Evolutionary conservation across 495 filamentous ascomycete genomes (phyloP).

Genomic region (Hypoxylon perforatum): DNA sequence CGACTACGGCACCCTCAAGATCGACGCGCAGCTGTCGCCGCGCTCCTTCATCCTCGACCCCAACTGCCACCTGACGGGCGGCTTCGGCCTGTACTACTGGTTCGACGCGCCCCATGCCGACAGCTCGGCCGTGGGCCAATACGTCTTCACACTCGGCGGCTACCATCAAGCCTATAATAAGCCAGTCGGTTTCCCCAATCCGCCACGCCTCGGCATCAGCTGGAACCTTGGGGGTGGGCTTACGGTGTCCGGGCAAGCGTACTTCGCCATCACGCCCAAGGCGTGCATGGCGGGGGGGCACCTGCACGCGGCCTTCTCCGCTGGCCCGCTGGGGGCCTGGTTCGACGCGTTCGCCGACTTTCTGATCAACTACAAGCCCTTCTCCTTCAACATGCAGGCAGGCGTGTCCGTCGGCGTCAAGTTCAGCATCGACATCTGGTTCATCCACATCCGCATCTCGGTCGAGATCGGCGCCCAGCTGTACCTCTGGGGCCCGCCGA

Average conservation of each 20-base stretch:
- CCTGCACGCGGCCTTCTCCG: constrained; percentile 43
- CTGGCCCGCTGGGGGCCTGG: constrained; percentile 52
- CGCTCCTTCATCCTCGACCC: constrained; percentile 55
- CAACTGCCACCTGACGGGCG: constrained; percentile 59
- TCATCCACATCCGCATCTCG: constrained; percentile 49
- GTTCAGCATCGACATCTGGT: constrained; percentile 51
- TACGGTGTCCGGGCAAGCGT: constrained; percentile 55
- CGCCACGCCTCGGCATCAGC: constrained; percentile 56
- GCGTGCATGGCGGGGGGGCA: constrained; percentile 60
- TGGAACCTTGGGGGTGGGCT: constrained; percentile 49
- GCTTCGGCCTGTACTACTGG: constrained; percentile 61
- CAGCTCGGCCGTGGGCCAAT: constrained; percentile 52
- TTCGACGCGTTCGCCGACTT: constrained; percentile 60
- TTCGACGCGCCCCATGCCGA: constrained; percentile 46
- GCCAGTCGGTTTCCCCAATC: constrained; percentile 56
- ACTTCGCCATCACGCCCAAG: constrained; percentile 66
- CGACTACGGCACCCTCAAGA: constrained; percentile 47
- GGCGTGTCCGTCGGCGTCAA: constrained; percentile 54
- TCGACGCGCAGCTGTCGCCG: constrained; percentile 58
- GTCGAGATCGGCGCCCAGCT: constrained; percentile 53
- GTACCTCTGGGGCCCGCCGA: constrained; percentile 51
- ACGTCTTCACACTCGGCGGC: constrained; percentile 64
- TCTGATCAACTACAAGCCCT: constrained; percentile 63
- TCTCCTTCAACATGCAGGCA: constrained; percentile 54
- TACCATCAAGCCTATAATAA: constrained; percentile 56